phyloP scores from a whole-genome alignment of 352 stramenopile genomes.

The Globisporangium yorkense region DNA sequence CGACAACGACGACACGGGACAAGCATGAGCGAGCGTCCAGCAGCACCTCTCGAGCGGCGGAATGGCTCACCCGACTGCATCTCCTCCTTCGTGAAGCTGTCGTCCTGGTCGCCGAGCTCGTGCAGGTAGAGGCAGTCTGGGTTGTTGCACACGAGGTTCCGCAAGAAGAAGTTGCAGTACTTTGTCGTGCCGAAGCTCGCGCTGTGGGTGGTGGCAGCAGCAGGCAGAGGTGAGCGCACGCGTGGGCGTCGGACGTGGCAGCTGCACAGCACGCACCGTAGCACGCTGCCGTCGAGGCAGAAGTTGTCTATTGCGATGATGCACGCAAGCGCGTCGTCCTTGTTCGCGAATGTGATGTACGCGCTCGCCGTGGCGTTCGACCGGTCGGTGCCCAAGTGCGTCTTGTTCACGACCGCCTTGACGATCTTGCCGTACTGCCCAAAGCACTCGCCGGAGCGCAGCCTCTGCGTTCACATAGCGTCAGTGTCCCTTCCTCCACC shows the following conservation, averaged over 20 bases:
- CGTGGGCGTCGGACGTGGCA: not conserved
- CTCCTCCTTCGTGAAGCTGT: slow-evolving; percentile 95
- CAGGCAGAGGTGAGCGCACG: not conserved
- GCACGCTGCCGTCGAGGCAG: slow-evolving; percentile 72
- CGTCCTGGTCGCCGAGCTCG: slow-evolving; percentile 87
- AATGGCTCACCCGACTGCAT: slow-evolving; percentile 67
- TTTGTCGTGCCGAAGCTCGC: slow-evolving; percentile 94
- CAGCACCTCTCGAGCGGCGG: not conserved
- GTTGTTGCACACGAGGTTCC: slow-evolving; percentile 90
- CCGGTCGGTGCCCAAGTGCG: slow-evolving; percentile 60
- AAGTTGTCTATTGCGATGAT: slow-evolving; percentile 92
- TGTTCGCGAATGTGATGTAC: slow-evolving; percentile 92
- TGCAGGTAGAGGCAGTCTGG: slow-evolving; percentile 94
- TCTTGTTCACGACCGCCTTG: slow-evolving; percentile 91
- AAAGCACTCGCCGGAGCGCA: slow-evolving; percentile 88
- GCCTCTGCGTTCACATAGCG: slow-evolving; percentile 23
- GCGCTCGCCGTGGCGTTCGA: slow-evolving; percentile 79
- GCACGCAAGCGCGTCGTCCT: slow-evolving; percentile 87
- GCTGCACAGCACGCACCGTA: slow-evolving; percentile 31
- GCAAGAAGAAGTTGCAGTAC: slow-evolving; percentile 94
- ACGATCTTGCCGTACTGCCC: slow-evolving; percentile 92
- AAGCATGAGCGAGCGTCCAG: not conserved
- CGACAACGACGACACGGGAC: not conserved
- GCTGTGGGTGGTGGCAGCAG: slow-evolving; percentile 18
- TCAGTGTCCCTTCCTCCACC: not conserved